These are phyloP conservation scores for Aspergillus caelatus DNA, from an alignment of 2,329 filamentous ascomycete species.

Conservation along the genomic window DNA sequence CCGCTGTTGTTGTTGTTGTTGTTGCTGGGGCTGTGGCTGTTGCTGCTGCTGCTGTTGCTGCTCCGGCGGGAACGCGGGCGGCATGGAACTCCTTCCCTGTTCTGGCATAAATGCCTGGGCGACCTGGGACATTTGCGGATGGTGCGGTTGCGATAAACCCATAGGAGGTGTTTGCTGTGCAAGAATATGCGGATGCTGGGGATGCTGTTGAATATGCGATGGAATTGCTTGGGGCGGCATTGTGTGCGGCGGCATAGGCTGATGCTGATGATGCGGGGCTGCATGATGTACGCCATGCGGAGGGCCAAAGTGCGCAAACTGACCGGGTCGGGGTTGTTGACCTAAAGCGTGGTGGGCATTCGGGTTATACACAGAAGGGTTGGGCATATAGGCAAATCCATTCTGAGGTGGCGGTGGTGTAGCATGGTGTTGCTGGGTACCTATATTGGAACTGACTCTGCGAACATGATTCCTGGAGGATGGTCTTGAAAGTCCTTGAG, in stretches of 20 bases:
- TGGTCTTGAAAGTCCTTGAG: slow-evolving; percentile 72
- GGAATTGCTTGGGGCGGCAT: slow-evolving; percentile 47
- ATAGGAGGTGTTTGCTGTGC: slow-evolving; percentile 31
- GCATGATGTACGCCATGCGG: slow-evolving; percentile 41
- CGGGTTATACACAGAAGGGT: slow-evolving; percentile 81
- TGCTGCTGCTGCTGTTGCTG: slow-evolving; percentile 52
- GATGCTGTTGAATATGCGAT: slow-evolving; percentile 46
- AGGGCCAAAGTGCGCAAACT: slow-evolving; percentile 44
- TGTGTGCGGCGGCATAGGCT: slow-evolving; percentile 28
- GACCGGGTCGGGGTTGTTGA: slow-evolving; percentile 47
- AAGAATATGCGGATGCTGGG: slow-evolving; percentile 43
- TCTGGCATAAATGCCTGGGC: slow-evolving; percentile 77
- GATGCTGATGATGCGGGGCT: slow-evolving; percentile 30
- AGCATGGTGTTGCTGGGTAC: slow-evolving; percentile 64
- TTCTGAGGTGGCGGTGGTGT: slow-evolving; percentile 64
- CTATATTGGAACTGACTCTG: slow-evolving; percentile 73
- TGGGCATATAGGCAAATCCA: slow-evolving; percentile 81
- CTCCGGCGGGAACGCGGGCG: slow-evolving; percentile 68
- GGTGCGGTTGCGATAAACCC: slow-evolving; percentile 39
- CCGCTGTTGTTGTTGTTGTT: slow-evolving; percentile 50
- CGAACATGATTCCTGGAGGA: slow-evolving; percentile 79
- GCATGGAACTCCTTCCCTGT: slow-evolving; percentile 72
- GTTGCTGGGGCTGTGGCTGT: slow-evolving; percentile 51
- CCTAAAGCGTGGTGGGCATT: slow-evolving; percentile 54
- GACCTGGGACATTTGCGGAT: slow-evolving; percentile 51